Conservation (phyloP, 192 early-diverging fungal genomes). For the Coemansia sp. region DNA sequence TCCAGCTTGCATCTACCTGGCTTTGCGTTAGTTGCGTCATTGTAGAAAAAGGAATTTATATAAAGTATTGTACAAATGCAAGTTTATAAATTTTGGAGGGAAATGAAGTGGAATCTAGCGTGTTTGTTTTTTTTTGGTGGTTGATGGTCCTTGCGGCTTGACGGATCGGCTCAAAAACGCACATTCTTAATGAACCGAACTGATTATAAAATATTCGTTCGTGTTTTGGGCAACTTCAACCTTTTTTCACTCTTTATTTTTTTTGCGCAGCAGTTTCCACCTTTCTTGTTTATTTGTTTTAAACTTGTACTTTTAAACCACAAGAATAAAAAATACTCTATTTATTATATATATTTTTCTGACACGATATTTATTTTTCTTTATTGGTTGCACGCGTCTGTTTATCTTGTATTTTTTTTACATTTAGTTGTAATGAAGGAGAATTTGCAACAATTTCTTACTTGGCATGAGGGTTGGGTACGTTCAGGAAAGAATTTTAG, state of each 20-base stretch:
- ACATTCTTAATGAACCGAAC: not conserved
- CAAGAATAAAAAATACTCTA: no score
- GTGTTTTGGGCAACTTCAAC: not conserved
- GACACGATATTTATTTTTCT: not conserved
- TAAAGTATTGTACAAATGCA: not conserved
- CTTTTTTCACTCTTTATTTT: not conserved
- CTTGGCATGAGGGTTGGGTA: conserved; percentile 39
- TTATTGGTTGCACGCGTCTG: no score
- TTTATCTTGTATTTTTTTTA: not conserved
- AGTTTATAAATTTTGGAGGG: no score
- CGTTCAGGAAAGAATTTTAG: conserved; percentile 20
- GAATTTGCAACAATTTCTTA: conserved; percentile 31
- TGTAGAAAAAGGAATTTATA: not conserved
- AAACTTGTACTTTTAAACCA: no score
- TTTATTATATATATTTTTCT: not conserved
- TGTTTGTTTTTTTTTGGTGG: no score
- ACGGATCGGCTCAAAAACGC: no score
- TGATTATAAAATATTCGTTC: not conserved
- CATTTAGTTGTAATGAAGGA: conserved; percentile 27
- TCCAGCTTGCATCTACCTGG: conserved; percentile 35
- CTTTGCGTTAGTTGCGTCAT: conserved; percentile 4
- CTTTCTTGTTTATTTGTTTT: no score
- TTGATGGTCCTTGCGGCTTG: no score
- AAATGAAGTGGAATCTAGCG: no score
- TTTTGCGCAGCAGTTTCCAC: no score